Evolutionary conservation across 2,329 filamentous ascomycete genomes (phyloP).

Genomic region (Fusarium newnesense): DNA sequence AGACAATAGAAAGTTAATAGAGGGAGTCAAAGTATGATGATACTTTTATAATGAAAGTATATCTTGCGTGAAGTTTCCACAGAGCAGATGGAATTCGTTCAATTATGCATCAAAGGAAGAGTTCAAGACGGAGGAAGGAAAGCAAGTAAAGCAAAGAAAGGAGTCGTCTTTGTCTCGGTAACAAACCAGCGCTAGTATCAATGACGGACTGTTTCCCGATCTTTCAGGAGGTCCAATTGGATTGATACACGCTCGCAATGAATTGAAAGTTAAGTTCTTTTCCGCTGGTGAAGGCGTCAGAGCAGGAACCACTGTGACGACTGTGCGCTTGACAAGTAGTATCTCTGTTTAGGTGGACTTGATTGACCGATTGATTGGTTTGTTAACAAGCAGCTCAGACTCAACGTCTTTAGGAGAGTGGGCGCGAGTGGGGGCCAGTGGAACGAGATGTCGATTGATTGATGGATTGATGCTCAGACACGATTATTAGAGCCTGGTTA

Average conservation of each 20-base stretch:
- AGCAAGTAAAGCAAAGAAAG: conserved; percentile 2
- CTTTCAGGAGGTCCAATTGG: conserved; percentile 33
- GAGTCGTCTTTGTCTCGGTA: conserved; percentile 6
- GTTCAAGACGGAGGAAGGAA: neutral
- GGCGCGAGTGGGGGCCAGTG: conserved; percentile 36
- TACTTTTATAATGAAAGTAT: conserved; percentile 1
- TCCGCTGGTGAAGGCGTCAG: neutral
- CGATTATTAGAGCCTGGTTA: conserved; percentile 9
- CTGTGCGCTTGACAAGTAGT: conserved; percentile 22
- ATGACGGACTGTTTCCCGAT: conserved; percentile 9
- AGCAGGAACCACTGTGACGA: conserved; percentile 23
- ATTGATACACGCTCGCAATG: neutral
- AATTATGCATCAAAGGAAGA: neutral
- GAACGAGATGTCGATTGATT: conserved; percentile 44
- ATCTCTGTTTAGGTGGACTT: neutral
- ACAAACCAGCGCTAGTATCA: conserved; percentile 18
- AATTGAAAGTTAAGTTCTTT: conserved; percentile 13
- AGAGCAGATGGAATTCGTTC: conserved; percentile 1
- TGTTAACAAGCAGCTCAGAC: conserved; percentile 28
- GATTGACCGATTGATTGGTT: conserved; percentile 23
- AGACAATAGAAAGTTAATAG: conserved; percentile 9
- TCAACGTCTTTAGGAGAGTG: conserved; percentile 15
- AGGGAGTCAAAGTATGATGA: conserved; percentile 9
- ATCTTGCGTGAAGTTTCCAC: conserved; percentile 1
- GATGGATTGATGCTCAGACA: conserved; percentile 33